phyloP scores from a whole-genome alignment of 306 rosid species.

The Citrullus amarus region DNA sequence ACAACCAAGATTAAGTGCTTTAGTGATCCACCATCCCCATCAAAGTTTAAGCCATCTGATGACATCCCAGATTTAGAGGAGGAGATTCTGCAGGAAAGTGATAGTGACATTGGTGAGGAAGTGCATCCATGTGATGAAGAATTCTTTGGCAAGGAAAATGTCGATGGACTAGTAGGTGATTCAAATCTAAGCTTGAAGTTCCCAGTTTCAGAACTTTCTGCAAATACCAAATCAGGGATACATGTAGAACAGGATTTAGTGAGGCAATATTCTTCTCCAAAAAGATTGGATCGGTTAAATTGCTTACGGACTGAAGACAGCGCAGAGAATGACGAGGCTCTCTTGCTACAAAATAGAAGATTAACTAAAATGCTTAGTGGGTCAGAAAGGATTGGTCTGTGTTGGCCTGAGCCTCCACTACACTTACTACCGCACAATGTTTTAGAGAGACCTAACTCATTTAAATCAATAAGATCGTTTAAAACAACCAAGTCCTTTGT shows the following conservation, averaged over 20 bases:
- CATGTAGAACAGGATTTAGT: slow-evolving; percentile 19
- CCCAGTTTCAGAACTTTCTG: slow-evolving; percentile 26
- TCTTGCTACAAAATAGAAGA: slow-evolving; percentile 23
- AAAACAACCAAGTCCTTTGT: slow-evolving; percentile 44
- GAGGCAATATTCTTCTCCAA: slow-evolving; percentile 42
- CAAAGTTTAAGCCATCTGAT: slow-evolving; percentile 59
- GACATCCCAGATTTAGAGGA: slow-evolving; percentile 57
- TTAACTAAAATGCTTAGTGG: slow-evolving; percentile 60
- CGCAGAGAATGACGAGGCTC: slow-evolving; percentile 17
- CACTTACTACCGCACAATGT: slow-evolving; percentile 38
- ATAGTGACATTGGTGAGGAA: slow-evolving; percentile 74
- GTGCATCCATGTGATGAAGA: slow-evolving; percentile 62
- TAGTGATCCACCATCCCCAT: slow-evolving; percentile 91
- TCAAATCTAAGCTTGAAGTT: slow-evolving; percentile 12
- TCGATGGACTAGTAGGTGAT: slow-evolving; percentile 12
- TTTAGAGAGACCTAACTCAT: slow-evolving; percentile 45
- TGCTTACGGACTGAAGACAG: slow-evolving; percentile 33
- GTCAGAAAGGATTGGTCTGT: slow-evolving; percentile 75
- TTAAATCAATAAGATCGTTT: slow-evolving; percentile 37
- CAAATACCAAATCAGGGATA: slow-evolving; percentile 19
- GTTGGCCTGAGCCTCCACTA: slow-evolving; percentile 85
- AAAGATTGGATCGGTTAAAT: slow-evolving; percentile 52
- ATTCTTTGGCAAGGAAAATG: slow-evolving; percentile 17
- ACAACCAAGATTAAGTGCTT: slow-evolving; percentile 52
- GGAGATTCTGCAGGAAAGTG: slow-evolving; percentile 61